Base-by-base conservation (phyloP, 2,329 filamentous ascomycete genomes). In the Diaporthe destruens region DNA sequence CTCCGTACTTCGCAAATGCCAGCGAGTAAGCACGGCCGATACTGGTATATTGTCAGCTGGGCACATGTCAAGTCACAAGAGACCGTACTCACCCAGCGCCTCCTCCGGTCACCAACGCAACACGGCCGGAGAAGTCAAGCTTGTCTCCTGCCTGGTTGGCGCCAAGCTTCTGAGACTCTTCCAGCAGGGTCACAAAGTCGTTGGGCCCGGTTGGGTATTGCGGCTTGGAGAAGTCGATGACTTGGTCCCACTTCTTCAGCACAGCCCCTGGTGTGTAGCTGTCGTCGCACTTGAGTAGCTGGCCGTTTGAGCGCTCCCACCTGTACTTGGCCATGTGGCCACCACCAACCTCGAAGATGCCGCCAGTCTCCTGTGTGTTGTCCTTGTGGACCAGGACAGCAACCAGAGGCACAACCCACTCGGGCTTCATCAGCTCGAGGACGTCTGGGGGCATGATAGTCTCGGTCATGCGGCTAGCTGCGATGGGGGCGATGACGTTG, bases 371-470 rank as follows among this genome's bases (percentile, higher is more conserved):
- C 61, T 85, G 83, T 9, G 89, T 92, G 86, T 96, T 97, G 79
- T 90, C 94, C 80, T 93, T 91, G 88, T 98, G 95, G 55, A 93
- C 93, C 66, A 99, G 88, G 72, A 93, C 91, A 66, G 95, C 96
- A 42, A 98, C 96, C 54, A 98, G 87, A 47, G 96, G 96, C 59
- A 98, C 95, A 74, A 98, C 91, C 95, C 95, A 98, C 75, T 97
- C 94, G 59, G 96, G 96, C 87, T 93, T 95, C 76, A 98, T 88
- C 80, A 90, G 92, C 77, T 92, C 91, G 77, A 98, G 88, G 51
- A 98, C 89, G 80, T 98, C 95, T n/a, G 94, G 94, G 44, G 95
- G 95, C 94, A 98, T 96, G 77, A 98, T 89, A 23, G 96, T 98
- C 82, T 95, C 91, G 55, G 95, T 98, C 95, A 98, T 97, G 82